phyloP scores from a whole-genome alignment of 805 yeast species.

The Saturnispora ahearnii region DNA sequence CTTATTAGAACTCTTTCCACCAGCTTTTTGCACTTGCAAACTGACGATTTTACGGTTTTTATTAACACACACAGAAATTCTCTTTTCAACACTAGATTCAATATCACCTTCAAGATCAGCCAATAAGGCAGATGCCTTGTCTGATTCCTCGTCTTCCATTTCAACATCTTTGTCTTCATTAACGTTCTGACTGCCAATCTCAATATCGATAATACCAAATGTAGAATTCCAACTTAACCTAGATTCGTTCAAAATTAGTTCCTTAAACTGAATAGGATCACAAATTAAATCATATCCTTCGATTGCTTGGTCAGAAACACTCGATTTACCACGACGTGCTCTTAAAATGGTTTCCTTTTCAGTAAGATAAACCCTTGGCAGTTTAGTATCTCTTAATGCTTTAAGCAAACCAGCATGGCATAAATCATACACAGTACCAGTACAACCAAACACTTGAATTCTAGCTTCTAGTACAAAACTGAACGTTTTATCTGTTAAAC shows the following conservation, averaged over 20 bases:
- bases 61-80: conserved; percentile 37
- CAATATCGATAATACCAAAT: conserved; percentile 49
- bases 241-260: conserved; percentile 32
- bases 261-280: conserved; percentile 35
- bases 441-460: conserved; percentile 66
- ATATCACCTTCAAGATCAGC: conserved; percentile 81
- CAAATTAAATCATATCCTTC: conserved; percentile 48
- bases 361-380: conserved; percentile 64
- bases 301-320: conserved; percentile 31
- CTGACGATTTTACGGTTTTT: conserved; percentile 30
- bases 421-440: conserved; percentile 75
- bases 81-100: conserved; percentile 59
- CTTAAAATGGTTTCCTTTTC: conserved; percentile 36
- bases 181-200: conserved; percentile 27
- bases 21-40: conserved; percentile 40
- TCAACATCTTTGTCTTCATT: conserved; percentile 24
- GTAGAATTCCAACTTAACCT: conserved; percentile 40
- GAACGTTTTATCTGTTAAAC: conserved; percentile 38
- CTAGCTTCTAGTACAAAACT: conserved; percentile 60
- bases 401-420: conserved; percentile 60
- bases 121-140: conserved; percentile 34
- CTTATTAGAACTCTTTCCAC: conserved; percentile 31
- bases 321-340: conserved; percentile 10
- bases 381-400: conserved; percentile 48
- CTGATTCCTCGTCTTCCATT: conserved; percentile 21